A percentile compares a stretch with the other conserved stretches of the same genome.
Evolutionary conservation across 352 stramenopile species (phyloP).

Genomic region (Phytophthora lateralis): DNA sequence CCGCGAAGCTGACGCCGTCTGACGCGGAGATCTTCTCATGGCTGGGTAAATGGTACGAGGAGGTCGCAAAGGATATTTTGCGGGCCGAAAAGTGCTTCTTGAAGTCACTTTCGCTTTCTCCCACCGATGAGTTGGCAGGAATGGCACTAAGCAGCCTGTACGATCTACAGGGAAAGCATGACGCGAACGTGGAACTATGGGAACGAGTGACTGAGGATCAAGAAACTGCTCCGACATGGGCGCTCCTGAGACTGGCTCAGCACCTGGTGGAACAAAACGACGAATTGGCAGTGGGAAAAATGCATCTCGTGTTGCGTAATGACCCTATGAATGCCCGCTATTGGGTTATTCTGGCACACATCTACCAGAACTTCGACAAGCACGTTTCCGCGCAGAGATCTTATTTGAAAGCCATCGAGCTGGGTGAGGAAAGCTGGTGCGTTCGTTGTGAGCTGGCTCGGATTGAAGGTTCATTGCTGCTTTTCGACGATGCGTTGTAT

Average conservation of each 20-base stretch:
- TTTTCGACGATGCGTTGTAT: slow-evolving; percentile 75
- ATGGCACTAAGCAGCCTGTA: slow-evolving; percentile 76
- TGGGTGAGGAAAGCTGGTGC: slow-evolving; percentile 70
- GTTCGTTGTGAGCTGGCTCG: slow-evolving; percentile 80
- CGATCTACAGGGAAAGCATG: slow-evolving; percentile 57
- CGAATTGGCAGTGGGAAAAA: slow-evolving; percentile 65
- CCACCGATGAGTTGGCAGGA: slow-evolving; percentile 60
- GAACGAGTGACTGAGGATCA: slow-evolving; percentile 60
- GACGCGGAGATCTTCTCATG: slow-evolving; percentile 75
- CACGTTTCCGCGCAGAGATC: slow-evolving; percentile 79
- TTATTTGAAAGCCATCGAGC: slow-evolving; percentile 76
- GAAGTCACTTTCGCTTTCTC: slow-evolving; percentile 73
- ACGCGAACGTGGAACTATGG: slow-evolving; percentile 77
- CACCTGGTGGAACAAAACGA: slow-evolving; percentile 70
- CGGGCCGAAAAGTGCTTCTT: slow-evolving; percentile 88
- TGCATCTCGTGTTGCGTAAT: slow-evolving; percentile 79
- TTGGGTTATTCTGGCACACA: slow-evolving; percentile 79
- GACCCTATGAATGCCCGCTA: slow-evolving; percentile 64
- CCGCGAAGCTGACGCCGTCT: slow-evolving; percentile 70
- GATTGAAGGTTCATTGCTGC: slow-evolving; percentile 71
- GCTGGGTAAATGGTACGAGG: slow-evolving; percentile 81
- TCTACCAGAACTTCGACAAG: slow-evolving; percentile 85
- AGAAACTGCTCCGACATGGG: slow-evolving; percentile 74
- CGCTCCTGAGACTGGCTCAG: slow-evolving; percentile 72
- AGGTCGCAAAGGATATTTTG: slow-evolving; percentile 59